A percentile compares a stretch with the other conserved stretches of the same genome.
phyloP scores from a whole-genome alignment of 768 basidiomycete genomes.

The Boletus vermiculosoides region DNA sequence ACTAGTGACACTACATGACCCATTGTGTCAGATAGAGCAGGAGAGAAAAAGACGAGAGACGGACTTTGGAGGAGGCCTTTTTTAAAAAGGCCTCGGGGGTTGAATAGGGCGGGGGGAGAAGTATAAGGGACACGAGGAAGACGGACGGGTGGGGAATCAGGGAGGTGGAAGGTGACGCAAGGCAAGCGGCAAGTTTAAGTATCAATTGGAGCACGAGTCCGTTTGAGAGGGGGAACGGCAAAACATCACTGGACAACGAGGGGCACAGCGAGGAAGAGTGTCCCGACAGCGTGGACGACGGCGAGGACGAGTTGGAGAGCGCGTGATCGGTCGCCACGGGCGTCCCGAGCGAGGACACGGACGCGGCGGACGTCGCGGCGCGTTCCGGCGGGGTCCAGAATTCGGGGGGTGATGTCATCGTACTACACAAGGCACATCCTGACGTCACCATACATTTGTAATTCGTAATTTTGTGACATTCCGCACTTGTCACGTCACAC shows the following conservation, averaged over 20 bases:
- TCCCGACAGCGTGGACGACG: constrained; percentile 25
- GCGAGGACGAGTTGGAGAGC: constrained; percentile 5
- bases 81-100: constrained; percentile 21
- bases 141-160: constrained; percentile 21
- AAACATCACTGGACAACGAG: constrained; percentile 16
- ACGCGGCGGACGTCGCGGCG: constrained; percentile 26
- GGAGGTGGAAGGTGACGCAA: constrained; percentile 26
- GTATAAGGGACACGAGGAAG: constrained; percentile 31
- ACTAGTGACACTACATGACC: constrained; percentile 35
- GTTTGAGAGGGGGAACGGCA: not conserved
- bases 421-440: constrained; percentile 19
- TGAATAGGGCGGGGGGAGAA: constrained; percentile 29
- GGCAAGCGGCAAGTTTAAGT: constrained; percentile 9
- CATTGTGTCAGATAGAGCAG: constrained; percentile 20
- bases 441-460: constrained; percentile 22
- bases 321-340: constrained; percentile 22
- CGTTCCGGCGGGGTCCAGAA: constrained; percentile 31
- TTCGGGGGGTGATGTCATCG: constrained; percentile 31
- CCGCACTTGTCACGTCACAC: not conserved
- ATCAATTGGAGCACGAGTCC: constrained; percentile 20
- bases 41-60: constrained; percentile 12
- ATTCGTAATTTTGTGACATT: not conserved
- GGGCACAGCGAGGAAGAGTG: constrained; percentile 7
- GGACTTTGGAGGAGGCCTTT: constrained; percentile 23
- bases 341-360: constrained; percentile 10